Evolutionary conservation across 2,329 filamentous ascomycete species (phyloP).

Genomic region (Cyphellophora europaea): DNA sequence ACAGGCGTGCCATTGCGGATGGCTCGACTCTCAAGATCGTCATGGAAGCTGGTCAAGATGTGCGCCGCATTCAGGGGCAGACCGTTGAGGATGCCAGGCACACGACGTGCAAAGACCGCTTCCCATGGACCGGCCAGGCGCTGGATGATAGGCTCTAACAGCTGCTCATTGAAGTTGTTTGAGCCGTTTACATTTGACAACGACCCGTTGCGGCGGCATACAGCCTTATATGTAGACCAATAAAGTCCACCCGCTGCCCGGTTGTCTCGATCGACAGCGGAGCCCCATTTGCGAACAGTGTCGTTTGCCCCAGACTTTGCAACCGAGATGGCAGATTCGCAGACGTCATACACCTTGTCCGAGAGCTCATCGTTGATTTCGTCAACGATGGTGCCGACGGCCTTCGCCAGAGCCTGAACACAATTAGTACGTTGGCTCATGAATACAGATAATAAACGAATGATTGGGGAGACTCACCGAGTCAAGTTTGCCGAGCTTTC

Average conservation of each 20-base stretch:
- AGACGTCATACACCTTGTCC: constrained; percentile 35
- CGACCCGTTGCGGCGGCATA: constrained; percentile 41
- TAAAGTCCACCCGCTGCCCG: constrained; percentile 36
- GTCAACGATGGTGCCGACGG: constrained; percentile 28
- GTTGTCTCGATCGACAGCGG: constrained; percentile 23
- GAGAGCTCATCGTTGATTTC: constrained; percentile 31
- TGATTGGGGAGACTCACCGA: constrained; percentile 20
- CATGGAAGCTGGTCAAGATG: constrained; percentile 6
- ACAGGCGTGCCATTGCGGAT: constrained; percentile 27
- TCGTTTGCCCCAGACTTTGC: constrained; percentile 20
- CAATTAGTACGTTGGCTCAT: constrained; percentile 1
- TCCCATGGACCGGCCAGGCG: constrained; percentile 35
- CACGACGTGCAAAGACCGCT: constrained; percentile 12
- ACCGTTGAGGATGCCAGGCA: constrained; percentile 11
- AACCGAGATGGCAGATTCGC: constrained; percentile 11
- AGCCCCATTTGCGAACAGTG: constrained; percentile 32
- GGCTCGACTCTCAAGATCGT: constrained; percentile 31
- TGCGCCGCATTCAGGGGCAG: constrained; percentile 20
- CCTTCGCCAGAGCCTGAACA: constrained; percentile 28
- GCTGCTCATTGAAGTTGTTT: constrained; percentile 23
- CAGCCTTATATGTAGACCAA: constrained; percentile 49
- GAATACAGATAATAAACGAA: background rate
- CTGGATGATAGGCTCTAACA: constrained; percentile 20
- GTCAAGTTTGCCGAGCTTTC: constrained; percentile 33
- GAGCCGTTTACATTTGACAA: constrained; percentile 30